Percentiles rank a stretch among this genome's conserved stretches.
Evolutionary conservation across 179 eudicot species (phyloP).

Genomic region (Nepenthes alata): DNA sequence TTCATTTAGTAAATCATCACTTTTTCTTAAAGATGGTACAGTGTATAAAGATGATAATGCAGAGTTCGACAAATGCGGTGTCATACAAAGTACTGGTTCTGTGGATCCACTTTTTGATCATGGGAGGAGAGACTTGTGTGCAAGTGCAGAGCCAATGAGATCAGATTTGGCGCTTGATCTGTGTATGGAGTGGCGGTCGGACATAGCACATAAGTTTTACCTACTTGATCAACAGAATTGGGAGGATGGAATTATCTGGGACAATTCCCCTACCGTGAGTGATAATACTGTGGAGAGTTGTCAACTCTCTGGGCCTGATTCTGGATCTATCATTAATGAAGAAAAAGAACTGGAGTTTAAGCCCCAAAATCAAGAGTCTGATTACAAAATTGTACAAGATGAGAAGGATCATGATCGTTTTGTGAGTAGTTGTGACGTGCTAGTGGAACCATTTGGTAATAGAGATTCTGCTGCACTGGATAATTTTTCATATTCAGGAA

Average conservation of each 20-base stretch:
- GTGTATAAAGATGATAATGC: conserved; percentile 21
- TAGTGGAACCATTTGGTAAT: conserved; percentile 58
- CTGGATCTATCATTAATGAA: conserved; percentile 24
- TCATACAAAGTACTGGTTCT: conserved; percentile 16
- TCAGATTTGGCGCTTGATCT: conserved; percentile 21
- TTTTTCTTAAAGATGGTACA: conserved; percentile 22
- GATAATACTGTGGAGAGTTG: conserved; percentile 45
- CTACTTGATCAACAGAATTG: conserved; percentile 89
- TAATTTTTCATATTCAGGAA: conserved; percentile 16
- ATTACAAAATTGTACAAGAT: conserved; percentile 12
- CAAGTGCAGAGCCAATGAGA: conserved; percentile 59
- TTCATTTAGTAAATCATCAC: conserved; percentile 25
- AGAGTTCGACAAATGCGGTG: conserved; percentile 21
- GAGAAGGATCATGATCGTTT: conserved; percentile 28
- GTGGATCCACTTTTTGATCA: conserved; percentile 17
- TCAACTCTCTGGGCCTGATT: conserved; percentile 61
- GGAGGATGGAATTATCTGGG: conserved; percentile 87
- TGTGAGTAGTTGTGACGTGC: conserved; percentile 20
- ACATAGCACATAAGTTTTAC: conserved; percentile 34
- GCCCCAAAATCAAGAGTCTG: conserved; percentile 12
- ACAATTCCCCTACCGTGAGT: conserved; percentile 46
- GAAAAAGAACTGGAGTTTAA: conserved; percentile 22
- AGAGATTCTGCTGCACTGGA: conserved; percentile 17
- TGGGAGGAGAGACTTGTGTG: conserved; percentile 41
- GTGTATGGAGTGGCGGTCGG: conserved; percentile 28